Evolutionary conservation across 805 yeast genomes (phyloP).

Genomic region (Myxozyma udenii): DNA sequence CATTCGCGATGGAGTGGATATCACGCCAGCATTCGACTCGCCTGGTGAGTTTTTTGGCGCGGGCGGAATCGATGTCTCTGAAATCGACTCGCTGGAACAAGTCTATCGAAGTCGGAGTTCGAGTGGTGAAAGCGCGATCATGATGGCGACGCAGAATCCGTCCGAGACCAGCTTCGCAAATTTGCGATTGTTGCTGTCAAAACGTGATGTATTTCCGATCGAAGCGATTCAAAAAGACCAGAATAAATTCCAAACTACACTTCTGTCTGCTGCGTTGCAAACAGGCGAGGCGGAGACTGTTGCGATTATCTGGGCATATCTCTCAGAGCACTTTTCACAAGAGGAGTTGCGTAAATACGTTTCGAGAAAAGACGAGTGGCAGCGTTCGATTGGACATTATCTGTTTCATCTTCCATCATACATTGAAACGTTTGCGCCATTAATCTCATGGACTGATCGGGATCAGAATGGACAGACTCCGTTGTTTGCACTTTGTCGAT

Average conservation of each 20-base stretch:
- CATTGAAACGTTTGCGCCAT: slow-evolving; percentile 53
- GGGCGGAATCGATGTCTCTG: slow-evolving; percentile 24
- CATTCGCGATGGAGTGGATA: slow-evolving; percentile 38
- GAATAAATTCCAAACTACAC: slow-evolving; percentile 51
- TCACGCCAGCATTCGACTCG: slow-evolving; percentile 17
- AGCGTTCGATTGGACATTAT: slow-evolving; percentile 71
- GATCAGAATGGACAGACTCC: slow-evolving; percentile 77
- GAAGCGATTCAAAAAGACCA: slow-evolving; percentile 68
- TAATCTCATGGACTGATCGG: slow-evolving; percentile 63
- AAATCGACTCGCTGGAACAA: slow-evolving; percentile 25
- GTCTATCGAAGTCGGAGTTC: slow-evolving; percentile 27
- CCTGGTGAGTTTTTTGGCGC: slow-evolving; percentile 22
- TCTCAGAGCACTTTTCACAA: slow-evolving; percentile 45
- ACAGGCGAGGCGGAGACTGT: slow-evolving; percentile 50
- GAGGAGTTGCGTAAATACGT: slow-evolving; percentile 52
- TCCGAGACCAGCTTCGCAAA: slow-evolving; percentile 42
- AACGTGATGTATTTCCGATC: slow-evolving; percentile 52
- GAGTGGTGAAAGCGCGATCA: slow-evolving; percentile 67
- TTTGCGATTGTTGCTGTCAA: slow-evolving; percentile 48
- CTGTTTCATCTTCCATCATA: slow-evolving; percentile 56
- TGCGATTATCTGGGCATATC: slow-evolving; percentile 46
- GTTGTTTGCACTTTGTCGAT: slow-evolving; percentile 65
- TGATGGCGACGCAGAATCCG: slow-evolving; percentile 53
- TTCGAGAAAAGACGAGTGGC: slow-evolving; percentile 49
- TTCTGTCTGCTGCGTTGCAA: slow-evolving; percentile 62